Base-by-base conservation (phyloP, 2,329 filamentous ascomycete species). In the Cladosporium sp. region DNA sequence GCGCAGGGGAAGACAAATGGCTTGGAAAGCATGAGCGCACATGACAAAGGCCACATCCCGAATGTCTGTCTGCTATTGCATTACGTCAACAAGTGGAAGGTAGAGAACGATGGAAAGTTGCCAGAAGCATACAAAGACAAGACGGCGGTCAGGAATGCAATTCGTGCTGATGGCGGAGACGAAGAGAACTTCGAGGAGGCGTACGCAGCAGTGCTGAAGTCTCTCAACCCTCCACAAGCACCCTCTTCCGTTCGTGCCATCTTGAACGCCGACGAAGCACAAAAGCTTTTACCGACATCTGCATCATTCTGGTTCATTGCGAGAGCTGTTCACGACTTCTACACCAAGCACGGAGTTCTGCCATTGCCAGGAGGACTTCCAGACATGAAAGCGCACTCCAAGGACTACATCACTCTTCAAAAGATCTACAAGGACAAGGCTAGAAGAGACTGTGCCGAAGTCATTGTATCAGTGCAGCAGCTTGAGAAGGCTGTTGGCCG, bases 161-260 rank as follows among this genome's bases (percentile, higher is more conserved):
- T 99, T 1, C 79, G 85, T 11, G 92, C 96, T 72, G 92, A 92
- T 47, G 90, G 89, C 59, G 61, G 63, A 3, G 67, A 66, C 25
- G 94, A 99, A 71, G 94, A 99, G 76, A 99, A 99, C 73, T 99
- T 92, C 69, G 91, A 97, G 61, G 94, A 99, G 74, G 95, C 94
- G 3, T 86, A 87, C 47, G 86, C 85, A 14, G 91, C 92, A 5
- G 92, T 97, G 1, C 80, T 97, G 68, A 96, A 96, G 74, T 89
- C 88, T n/a, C 79, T 99, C 34, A 86, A 88, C 43, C 77, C 80
- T 17, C 85, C 88, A 47, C 83, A 82, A 25, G 73, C 95, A 19
- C 86, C 88, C 40, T 84, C 84, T 45, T 83, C 86, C 2, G 82
- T 96, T 40, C 85, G 83, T 62, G 86, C 93, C 63, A 86, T 97